Conservation (phyloP, 345 rosid species). For the Kernera saxatilis region DNA sequence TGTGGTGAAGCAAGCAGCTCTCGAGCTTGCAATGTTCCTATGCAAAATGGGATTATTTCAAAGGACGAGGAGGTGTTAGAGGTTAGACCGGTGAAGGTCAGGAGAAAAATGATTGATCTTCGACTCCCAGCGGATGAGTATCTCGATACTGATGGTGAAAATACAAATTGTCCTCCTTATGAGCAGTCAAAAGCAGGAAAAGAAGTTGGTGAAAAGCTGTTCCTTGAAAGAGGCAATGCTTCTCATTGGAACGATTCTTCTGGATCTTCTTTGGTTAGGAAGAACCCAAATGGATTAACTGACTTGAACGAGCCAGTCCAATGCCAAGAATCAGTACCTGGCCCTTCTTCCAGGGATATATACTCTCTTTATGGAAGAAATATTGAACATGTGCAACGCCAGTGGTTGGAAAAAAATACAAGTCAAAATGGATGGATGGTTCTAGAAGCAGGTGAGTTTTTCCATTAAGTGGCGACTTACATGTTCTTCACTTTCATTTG, state of each 20-base stretch:
- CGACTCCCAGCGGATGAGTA: slow-evolving; percentile 77
- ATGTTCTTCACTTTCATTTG: background rate
- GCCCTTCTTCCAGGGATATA: slow-evolving; percentile 25
- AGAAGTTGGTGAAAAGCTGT: slow-evolving; percentile 35
- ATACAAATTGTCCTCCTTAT: slow-evolving; percentile 23
- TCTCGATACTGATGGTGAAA: slow-evolving; percentile 53
- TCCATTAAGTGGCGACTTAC: slow-evolving; percentile 10
- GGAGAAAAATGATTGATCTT: slow-evolving; percentile 81
- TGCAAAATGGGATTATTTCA: slow-evolving; percentile 46
- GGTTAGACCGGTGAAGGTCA: slow-evolving; percentile 63
- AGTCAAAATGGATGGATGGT: slow-evolving; percentile 25
- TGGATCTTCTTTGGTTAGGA: slow-evolving; percentile 34
- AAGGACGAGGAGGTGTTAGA: slow-evolving; percentile 55
- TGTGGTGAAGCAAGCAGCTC: slow-evolving; percentile 43
- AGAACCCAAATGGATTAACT: slow-evolving; percentile 42
- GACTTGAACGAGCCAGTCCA: slow-evolving; percentile 79
- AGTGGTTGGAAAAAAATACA: slow-evolving; percentile 36
- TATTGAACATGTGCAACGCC: slow-evolving; percentile 21
- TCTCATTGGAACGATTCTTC: slow-evolving; percentile 36
- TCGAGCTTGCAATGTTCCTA: slow-evolving; percentile 49
- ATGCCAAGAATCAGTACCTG: slow-evolving; percentile 34
- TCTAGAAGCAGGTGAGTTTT: slow-evolving; percentile 53
- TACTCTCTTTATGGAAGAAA: slow-evolving; percentile 39
- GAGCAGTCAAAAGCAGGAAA: slow-evolving; percentile 32
- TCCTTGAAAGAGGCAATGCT: slow-evolving; percentile 33